Evolutionary conservation across 441 rosid species (phyloP).

Genomic region (Dalechampia spathulata): DNA sequence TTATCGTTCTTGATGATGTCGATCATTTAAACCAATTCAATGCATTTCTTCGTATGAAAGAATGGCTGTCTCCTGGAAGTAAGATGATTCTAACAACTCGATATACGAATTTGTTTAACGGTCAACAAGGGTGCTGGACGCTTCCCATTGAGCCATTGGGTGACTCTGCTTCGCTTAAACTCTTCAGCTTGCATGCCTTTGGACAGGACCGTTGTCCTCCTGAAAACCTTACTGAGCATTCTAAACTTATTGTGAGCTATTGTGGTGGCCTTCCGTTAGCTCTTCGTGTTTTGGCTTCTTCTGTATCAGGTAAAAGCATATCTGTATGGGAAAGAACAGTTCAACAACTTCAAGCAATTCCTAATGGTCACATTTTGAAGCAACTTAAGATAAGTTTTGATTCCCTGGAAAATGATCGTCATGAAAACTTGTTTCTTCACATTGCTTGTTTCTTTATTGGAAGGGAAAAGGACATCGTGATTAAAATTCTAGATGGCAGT

Average conservation of each 20-base stretch:
- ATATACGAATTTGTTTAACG: background rate
- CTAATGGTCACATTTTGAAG: background rate
- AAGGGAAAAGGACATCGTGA: background rate
- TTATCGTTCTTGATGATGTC: conserved; percentile 6
- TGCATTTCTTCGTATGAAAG: background rate
- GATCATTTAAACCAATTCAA: background rate
- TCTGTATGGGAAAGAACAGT: background rate
- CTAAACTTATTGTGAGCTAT: background rate
- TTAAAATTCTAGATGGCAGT: background rate
- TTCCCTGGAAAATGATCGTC: background rate
- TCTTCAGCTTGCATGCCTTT: background rate
- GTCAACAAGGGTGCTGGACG: background rate
- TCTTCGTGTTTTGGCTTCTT: background rate
- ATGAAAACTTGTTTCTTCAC: background rate
- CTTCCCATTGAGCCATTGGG: background rate
- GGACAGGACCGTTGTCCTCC: background rate
- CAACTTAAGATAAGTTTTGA: background rate
- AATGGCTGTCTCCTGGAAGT: background rate
- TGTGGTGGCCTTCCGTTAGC: conserved; percentile 1
- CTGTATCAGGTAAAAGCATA: background rate
- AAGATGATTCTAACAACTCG: background rate
- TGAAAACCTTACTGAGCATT: background rate
- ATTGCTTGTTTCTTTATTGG: background rate
- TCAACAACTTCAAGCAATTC: background rate
- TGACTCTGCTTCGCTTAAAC: background rate